Evolutionary conservation across 257 asterid genomes (phyloP).

Genomic region (Solanum raphanifolium): DNA sequence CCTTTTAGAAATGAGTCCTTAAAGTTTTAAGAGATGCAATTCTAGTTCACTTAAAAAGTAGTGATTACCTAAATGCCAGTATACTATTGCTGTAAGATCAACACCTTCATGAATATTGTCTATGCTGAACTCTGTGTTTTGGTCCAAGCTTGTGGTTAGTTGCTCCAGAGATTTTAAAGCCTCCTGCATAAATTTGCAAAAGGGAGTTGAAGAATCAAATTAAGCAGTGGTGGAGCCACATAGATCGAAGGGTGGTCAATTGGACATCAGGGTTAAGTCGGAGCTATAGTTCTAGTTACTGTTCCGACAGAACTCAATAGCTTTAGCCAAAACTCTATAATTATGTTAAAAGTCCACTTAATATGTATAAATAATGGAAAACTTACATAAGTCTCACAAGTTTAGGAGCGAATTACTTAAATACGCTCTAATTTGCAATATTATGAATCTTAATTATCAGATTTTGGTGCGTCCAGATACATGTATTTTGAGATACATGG

Average conservation of each 20-base stretch:
- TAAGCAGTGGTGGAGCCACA: neutral
- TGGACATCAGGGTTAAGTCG: neutral
- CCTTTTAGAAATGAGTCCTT: neutral
- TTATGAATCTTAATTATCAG: too few species aligned
- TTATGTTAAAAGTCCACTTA: neutral
- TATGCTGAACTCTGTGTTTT: conserved; percentile 42
- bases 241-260: neutral
- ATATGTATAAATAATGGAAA: neutral
- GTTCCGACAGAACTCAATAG: neutral
- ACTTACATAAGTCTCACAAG: neutral
- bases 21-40: too few species aligned
- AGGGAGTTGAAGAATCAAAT: neutral
- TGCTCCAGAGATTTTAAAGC: conserved; percentile 41
- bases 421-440: neutral
- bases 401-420: neutral
- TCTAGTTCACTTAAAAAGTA: neutral
- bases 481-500: neutral
- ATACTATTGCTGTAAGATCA: conserved; percentile 35
- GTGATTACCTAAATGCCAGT: conserved; percentile 65
- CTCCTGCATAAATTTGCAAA: conserved; percentile 30
- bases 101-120: conserved; percentile 47
- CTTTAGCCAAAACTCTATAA: neutral
- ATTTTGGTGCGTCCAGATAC: neutral
- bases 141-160: conserved; percentile 45
- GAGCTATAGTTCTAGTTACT: neutral